Evolutionary conservation across 2,329 filamentous ascomycete genomes (phyloP), one percentile per base, ranked within the genome.

Genomic region (Sporothrix luriei): DNA sequence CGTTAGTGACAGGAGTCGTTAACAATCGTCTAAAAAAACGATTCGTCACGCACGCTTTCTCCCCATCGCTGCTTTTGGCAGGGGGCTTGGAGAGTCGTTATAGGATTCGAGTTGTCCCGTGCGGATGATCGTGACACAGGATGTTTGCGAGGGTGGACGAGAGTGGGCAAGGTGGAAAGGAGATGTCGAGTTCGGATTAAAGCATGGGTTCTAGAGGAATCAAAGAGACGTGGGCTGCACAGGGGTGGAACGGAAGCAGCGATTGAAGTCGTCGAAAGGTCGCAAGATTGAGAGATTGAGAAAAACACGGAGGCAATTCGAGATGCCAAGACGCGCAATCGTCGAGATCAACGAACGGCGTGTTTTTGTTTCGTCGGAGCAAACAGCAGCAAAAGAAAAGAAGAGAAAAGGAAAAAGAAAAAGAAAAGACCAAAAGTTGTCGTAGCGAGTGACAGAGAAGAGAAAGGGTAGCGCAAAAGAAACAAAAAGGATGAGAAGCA

Each of bases 21-120:
- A 26, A 19, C 19, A 19, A 7, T n/a, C 10, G 14, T 43, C 13
- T 7, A 3, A 46, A 10, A 10, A 24, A 14, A 6, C 19, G 19
- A 2, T 4, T 54, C 24, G n/a, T 48, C 38, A 38, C 70, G 21
- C 67, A 72, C 71, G 68, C 68, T 71, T 72, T 61, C 66, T 66
- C 29, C 70, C 70, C 71, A 72, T 72, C 43, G 57, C 21, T 38
- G 48, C 59, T 24, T 62, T 29, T n/a, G 19, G 29, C 16, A 38
- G 24, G 16, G 4, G 40, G 55, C 14, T 40, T 11, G 33, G 48
- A n/a, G 33, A n/a, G 54, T 10, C 21, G 2, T 33, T 46, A 13
- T 14, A 19, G 24, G 52, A 26, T 49, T 26, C n/a, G n/a, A n/a
- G 10, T 26, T 21, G 38, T 33, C 38, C 21, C 38, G 26, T 62